Percentiles rank a stretch among this genome's conserved stretches.
Evolutionary conservation across 257 asterid species (phyloP).

Genomic region (Scutellaria baicalensis): DNA sequence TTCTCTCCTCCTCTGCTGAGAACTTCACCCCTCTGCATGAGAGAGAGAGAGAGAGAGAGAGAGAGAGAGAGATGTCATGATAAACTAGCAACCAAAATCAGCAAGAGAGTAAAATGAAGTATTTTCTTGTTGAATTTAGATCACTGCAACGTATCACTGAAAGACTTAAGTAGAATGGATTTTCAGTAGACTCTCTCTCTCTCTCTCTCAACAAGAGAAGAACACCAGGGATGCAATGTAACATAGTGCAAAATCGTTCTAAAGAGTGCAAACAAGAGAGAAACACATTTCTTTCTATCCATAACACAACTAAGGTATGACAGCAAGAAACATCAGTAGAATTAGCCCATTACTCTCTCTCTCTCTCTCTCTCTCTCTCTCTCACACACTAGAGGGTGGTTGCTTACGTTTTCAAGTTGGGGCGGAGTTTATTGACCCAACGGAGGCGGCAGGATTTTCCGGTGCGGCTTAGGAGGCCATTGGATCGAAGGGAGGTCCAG

Average conservation of each 20-base stretch:
- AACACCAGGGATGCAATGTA: no score
- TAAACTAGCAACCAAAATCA: neutral
- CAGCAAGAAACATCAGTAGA: neutral
- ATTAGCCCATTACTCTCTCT: neutral
- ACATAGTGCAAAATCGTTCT: no score
- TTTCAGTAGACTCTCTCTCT: neutral
- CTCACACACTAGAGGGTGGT: no score
- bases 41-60: neutral
- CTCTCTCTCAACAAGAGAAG: neutral
- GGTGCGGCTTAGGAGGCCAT: slow-evolving; percentile 82
- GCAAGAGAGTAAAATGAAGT: neutral
- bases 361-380: no score
- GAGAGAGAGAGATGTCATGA: no score
- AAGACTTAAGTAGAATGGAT: no score
- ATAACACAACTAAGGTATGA: neutral
- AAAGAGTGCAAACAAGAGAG: neutral
- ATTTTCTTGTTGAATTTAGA: no score
- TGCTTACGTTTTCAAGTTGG: slow-evolving; percentile 60
- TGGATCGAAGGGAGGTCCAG: slow-evolving; percentile 99
- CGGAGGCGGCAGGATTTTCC: slow-evolving; percentile 98
- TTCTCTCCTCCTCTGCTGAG: slow-evolving; percentile 73
- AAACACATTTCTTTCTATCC: neutral
- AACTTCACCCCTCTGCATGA: slow-evolving; percentile 72
- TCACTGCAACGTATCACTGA: no score
- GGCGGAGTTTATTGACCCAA: slow-evolving; percentile 94